These are phyloP conservation scores for Cladobotryum protrusum DNA, from an alignment of 2,329 filamentous ascomycete species.

Conservation along the genomic window DNA sequence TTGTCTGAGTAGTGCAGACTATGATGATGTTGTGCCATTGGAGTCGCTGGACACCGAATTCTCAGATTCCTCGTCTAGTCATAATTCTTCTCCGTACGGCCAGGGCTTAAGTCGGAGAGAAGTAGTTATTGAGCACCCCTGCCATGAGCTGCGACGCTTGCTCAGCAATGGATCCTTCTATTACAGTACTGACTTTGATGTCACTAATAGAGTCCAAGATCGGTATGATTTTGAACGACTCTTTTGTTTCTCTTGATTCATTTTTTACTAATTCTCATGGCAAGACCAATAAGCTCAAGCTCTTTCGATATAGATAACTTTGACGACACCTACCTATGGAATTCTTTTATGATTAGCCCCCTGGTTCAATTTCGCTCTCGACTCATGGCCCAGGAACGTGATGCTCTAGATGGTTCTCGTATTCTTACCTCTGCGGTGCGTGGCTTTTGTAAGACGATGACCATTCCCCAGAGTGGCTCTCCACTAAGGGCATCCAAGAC, in stretches of 20 bases:
- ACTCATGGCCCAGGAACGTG: constrained; percentile 67
- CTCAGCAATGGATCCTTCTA: constrained; percentile 93
- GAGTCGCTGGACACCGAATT: constrained; percentile 47
- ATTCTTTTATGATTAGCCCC: constrained; percentile 95
- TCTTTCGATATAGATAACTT: constrained; percentile 89
- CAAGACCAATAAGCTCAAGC: constrained; percentile 64
- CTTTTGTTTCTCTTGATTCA: neutral
- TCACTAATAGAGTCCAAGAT: constrained; percentile 89
- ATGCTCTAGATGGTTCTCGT: constrained; percentile 74
- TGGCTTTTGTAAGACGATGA: constrained; percentile 83
- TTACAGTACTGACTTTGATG: constrained; percentile 96
- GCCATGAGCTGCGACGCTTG: constrained; percentile 83
- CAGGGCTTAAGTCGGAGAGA: constrained; percentile 58
- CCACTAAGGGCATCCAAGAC: constrained; percentile 60
- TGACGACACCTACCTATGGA: constrained; percentile 92
- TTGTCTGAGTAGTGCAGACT: constrained; percentile 80
- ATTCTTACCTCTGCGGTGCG: constrained; percentile 91
- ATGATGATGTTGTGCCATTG: constrained; percentile 65
- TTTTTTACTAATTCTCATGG: constrained; percentile 12
- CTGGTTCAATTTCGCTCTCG: constrained; percentile 83
- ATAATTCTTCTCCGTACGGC: constrained; percentile 35
- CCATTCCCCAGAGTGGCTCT: constrained; percentile 69
- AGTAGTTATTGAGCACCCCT: constrained; percentile 74
- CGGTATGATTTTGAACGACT: constrained; percentile 42
- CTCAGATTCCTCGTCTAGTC: constrained; percentile 41